Evolutionary conservation across 1,139 yeast species (phyloP).

Genomic region (Eremothecium gossypii): DNA sequence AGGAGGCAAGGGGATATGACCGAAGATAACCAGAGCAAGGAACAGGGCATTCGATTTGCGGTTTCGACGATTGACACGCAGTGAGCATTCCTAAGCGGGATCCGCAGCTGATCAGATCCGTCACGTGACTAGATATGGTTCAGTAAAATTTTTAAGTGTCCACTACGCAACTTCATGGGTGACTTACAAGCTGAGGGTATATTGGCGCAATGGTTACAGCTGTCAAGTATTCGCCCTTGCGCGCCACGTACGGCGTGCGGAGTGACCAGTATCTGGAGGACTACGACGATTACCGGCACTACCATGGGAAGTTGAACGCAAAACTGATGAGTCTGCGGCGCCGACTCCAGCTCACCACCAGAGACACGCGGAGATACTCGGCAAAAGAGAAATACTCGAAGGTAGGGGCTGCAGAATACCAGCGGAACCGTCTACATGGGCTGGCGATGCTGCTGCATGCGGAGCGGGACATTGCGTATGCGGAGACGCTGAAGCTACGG

Average conservation of each 20-base stretch:
- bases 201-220: too few relatives aligned
- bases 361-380: conserved; percentile 25
- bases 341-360: conserved; percentile 23
- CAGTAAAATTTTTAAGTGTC: too few relatives aligned
- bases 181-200: too few relatives aligned
- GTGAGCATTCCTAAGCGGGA: too few relatives aligned
- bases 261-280: conserved; percentile 27
- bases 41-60: too few relatives aligned
- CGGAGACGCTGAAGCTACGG: conserved; percentile 24
- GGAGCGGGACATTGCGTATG: conserved; percentile 27
- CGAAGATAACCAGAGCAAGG: too few relatives aligned
- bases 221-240: conserved; percentile 19
- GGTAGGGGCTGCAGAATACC: conserved; percentile 20
- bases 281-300: conserved; percentile 21
- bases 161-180: too few relatives aligned
- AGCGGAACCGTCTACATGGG: conserved; percentile 25
- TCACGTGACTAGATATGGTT: too few relatives aligned
- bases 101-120: too few relatives aligned
- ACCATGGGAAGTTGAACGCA: conserved; percentile 26
- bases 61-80: too few relatives aligned
- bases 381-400: conserved; percentile 21
- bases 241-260: conserved; percentile 27
- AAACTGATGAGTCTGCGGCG: conserved; percentile 27
- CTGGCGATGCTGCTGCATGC: conserved; percentile 22
- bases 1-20: too few relatives aligned